phyloP scores from a whole-genome alignment of 257 asterid species.

The Solanum dulcamara region DNA sequence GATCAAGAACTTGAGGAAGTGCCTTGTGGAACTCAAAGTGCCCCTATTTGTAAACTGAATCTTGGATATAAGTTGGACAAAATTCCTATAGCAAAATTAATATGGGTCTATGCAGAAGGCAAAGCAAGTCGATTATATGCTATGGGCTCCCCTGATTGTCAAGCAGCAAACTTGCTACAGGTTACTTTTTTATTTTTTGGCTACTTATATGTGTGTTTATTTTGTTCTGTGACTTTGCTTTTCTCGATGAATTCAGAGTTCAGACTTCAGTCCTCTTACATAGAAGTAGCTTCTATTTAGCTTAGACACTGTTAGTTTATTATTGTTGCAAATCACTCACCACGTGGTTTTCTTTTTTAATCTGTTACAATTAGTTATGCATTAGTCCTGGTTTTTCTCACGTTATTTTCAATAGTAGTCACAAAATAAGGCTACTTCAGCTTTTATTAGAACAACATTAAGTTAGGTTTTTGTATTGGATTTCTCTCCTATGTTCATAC shows the following conservation, averaged over 20 bases:
- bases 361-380: neutral
- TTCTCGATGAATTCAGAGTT: neutral
- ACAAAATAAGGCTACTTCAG: neutral
- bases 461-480: neutral
- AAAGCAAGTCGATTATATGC: constrained; percentile 79
- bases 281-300: neutral
- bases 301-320: neutral
- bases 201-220: neutral
- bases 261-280: neutral
- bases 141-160: constrained; percentile 50
- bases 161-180: constrained; percentile 56
- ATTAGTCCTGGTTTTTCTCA: neutral
- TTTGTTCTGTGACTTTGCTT: neutral
- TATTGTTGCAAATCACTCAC: neutral
- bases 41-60: constrained; percentile 61
- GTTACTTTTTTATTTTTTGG: constrained; percentile 17
- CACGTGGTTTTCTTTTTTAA: neutral
- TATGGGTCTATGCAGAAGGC: constrained; percentile 61
- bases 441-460: neutral
- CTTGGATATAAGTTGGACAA: constrained; percentile 82
- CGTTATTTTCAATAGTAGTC: neutral
- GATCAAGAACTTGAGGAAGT: constrained; percentile 30
- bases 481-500: neutral
- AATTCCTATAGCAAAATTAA: constrained; percentile 61
- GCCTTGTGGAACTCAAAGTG: constrained; percentile 23